phyloP scores from a whole-genome alignment of 2,329 filamentous ascomycete genomes.

The Pseudohalonectria lignicola region DNA sequence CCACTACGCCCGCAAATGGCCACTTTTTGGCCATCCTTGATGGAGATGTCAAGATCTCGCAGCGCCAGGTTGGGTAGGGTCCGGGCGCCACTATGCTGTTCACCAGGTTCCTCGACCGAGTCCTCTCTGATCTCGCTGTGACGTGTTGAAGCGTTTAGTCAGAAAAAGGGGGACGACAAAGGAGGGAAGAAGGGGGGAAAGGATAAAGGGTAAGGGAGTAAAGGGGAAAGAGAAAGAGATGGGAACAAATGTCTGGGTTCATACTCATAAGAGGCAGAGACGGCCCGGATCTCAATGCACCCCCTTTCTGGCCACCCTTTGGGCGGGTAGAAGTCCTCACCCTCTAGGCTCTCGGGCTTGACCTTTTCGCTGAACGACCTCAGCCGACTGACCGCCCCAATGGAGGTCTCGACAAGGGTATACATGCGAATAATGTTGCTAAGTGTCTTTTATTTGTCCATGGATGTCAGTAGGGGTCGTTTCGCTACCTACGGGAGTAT shows the following conservation, averaged over 20 bases:
- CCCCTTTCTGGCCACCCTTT: slow-evolving; percentile 4
- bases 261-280: slow-evolving; percentile 3
- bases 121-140: not conserved
- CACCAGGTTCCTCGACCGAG: not conserved
- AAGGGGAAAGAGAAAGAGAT: too few species aligned
- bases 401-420: slow-evolving; percentile 45
- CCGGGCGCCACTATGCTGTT: too few species aligned
- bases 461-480: too few species aligned
- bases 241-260: too few species aligned
- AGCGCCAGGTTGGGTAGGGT: slow-evolving; percentile 24
- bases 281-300: slow-evolving; percentile 2
- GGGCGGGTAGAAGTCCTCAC: not conserved
- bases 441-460: too few species aligned
- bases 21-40: slow-evolving; percentile 51
- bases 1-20: slow-evolving; percentile 70
- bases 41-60: slow-evolving; percentile 53
- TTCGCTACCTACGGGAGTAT: too few species aligned
- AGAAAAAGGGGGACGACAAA: too few species aligned
- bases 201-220: too few species aligned
- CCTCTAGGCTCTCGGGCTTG: not conserved
- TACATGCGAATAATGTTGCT: slow-evolving; percentile 35
- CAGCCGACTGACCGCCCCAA: slow-evolving; percentile 41
- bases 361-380: slow-evolving; percentile 9
- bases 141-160: not conserved
- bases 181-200: too few species aligned